Percentiles rank a stretch among this genome's conserved stretches.
phyloP scores from a whole-genome alignment of 108 stramenopile genomes.

The Pseudonitzschia pungens region DNA sequence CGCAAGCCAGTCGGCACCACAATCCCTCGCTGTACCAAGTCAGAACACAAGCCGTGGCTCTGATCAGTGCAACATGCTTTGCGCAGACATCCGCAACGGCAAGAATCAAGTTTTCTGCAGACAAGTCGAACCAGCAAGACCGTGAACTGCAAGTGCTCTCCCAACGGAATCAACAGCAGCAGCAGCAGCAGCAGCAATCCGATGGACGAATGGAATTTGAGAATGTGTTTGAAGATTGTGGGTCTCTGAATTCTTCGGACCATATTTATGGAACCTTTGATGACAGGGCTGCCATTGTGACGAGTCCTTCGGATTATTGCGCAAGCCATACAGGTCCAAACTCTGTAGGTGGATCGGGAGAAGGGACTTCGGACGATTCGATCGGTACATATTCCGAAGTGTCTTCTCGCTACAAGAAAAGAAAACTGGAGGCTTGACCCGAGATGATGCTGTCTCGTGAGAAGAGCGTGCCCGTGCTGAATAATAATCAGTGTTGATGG shows the following conservation, averaged over 20 bases:
- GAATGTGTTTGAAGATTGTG: constrained; percentile 5
- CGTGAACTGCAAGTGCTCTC: background rate
- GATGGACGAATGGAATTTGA: background rate
- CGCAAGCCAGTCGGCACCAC: background rate
- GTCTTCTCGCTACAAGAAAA: background rate
- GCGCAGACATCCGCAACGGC: constrained; percentile 1
- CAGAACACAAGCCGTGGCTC: background rate
- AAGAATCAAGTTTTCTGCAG: background rate
- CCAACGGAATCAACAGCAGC: background rate
- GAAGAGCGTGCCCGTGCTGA: no score
- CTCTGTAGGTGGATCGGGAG: constrained; percentile 1
- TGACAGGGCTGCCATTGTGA: constrained; percentile 6
- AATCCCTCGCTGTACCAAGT: no score
- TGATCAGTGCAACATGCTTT: constrained; percentile 42
- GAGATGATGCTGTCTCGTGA: no score
- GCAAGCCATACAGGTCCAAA: background rate
- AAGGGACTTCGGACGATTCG: constrained; percentile 13
- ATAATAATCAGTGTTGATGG: no score
- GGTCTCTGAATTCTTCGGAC: background rate
- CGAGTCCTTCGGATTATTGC: background rate
- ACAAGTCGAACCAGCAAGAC: background rate
- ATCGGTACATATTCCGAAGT: constrained; percentile 19
- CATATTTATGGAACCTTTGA: background rate
- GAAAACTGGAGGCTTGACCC: background rate
- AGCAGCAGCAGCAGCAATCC: background rate